Evolutionary conservation across 192 early-diverging fungal genomes (phyloP), one percentile per base, ranked within the genome.

Genomic region (Linnemannia hyalina): DNA sequence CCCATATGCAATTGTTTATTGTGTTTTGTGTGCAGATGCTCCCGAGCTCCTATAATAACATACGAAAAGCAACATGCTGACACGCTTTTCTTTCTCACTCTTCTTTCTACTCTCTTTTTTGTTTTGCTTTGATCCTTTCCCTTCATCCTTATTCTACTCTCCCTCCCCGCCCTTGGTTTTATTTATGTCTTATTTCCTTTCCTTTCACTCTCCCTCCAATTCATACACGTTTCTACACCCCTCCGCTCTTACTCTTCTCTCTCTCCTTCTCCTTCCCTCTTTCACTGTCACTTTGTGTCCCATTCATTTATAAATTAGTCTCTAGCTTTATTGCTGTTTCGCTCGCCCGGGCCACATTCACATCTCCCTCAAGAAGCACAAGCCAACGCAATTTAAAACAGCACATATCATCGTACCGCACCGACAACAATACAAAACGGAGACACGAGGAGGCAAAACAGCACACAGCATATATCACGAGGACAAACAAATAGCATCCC

Each of bases 281-380:
- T 70, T 35, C 36, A 32, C 29, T 68, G 2, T 46, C 44, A 46
- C 44, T 46, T 46, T 15, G 0, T 18, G 18, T 4, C 49, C 49
- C 49, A 18, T 52, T 52, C 49, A 0, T 52, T 22, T 20, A 52
- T 52, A 46, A 46, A 46, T 46, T 46, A 46, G 13, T 46, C 44
- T 46, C 10, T 46, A 46, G 44, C 44, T 15, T 60, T 75, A 20
- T 26, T 55, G 55, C 20, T 52, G 3, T 18, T 52, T 52, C 49
- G 49, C 49, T 57, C 60, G 60, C 60, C 60, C 60, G 60, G 60
- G 32, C 52, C 46, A 29, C 71, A 52, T 52, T 52, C 49, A 52
- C 42, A 40, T 73, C 16, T 29, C 4, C n/a, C 16, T 55, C 23
- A 42, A 20, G 26, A 42, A 32, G 26, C 60, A 65, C 60, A 29